A percentile compares a stretch with the other conserved stretches of the same genome.
Evolutionary conservation across 2,329 filamentous ascomycete genomes (phyloP).

Genomic region (Ciborinia camelliae): DNA sequence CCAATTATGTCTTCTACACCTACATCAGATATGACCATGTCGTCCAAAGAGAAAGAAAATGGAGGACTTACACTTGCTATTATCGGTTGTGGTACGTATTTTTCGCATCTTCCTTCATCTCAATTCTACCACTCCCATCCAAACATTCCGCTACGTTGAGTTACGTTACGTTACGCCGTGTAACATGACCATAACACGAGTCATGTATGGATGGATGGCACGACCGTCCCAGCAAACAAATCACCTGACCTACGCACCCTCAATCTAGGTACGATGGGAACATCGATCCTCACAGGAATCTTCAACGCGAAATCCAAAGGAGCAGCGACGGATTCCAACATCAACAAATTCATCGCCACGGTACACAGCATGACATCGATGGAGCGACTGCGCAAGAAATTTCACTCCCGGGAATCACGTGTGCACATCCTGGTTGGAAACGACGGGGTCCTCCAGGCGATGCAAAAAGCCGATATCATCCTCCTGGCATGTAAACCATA

Average conservation of each 20-base stretch:
- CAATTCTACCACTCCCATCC: background rate
- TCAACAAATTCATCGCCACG: constrained; percentile 42
- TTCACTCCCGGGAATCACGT: constrained; percentile 32
- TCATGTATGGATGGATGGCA: too few relatives aligned
- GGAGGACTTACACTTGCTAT: constrained; percentile 12
- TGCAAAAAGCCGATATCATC: constrained; percentile 67
- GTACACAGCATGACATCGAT: constrained; percentile 42
- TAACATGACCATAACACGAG: background rate
- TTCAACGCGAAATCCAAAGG: constrained; percentile 25
- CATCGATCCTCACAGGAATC: constrained; percentile 32
- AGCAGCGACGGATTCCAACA: constrained; percentile 20
- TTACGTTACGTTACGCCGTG: too few relatives aligned
- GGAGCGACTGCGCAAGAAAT: constrained; percentile 37
- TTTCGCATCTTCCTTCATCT: background rate
- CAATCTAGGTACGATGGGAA: constrained; percentile 32
- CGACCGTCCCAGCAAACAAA: background rate
- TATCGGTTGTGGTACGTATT: constrained; percentile 10
- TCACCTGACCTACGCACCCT: background rate
- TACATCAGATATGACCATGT: background rate
- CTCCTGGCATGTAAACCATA: constrained; percentile 80
- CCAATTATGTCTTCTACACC: constrained; percentile 6
- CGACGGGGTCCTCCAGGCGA: constrained; percentile 59
- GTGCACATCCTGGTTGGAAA: constrained; percentile 44
- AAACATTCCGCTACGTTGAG: too few relatives aligned
- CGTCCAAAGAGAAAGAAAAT: background rate